Evolutionary conservation across 192 early-diverging fungal species (phyloP).

Genomic region (Haplosporangium gracile): DNA sequence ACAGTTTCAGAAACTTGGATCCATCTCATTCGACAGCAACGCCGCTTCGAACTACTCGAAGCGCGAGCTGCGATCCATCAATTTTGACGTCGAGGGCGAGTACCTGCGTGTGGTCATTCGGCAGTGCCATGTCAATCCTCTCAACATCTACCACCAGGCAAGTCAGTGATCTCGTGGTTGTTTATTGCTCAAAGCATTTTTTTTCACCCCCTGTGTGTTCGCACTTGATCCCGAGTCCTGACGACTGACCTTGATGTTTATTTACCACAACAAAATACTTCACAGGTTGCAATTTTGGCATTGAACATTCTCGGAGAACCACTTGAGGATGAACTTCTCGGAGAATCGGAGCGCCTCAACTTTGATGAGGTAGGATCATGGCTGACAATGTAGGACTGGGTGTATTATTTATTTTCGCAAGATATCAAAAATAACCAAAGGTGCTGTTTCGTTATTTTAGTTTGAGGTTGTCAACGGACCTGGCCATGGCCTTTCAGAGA

Average conservation of each 20-base stretch:
- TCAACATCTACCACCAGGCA: slow-evolving; percentile 86
- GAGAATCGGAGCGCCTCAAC: slow-evolving; percentile 41
- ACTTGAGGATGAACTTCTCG: slow-evolving; percentile 41
- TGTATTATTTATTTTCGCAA: neutral
- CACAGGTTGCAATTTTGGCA: slow-evolving; percentile 73
- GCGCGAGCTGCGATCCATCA: slow-evolving; percentile 83
- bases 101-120: slow-evolving; percentile 77
- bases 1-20: slow-evolving; percentile 64
- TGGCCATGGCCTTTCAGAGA: slow-evolving; percentile 43
- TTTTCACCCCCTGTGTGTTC: neutral
- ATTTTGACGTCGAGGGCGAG: slow-evolving; percentile 75
- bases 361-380: slow-evolving; percentile 27
- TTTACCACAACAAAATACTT: neutral
- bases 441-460: slow-evolving; percentile 5
- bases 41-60: slow-evolving; percentile 70
- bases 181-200: neutral
- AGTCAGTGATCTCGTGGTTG: neutral
- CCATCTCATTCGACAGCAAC: slow-evolving; percentile 76
- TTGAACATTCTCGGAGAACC: slow-evolving; percentile 73
- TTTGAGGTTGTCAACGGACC: slow-evolving; percentile 53
- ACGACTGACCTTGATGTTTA: neutral
- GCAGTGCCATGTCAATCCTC: slow-evolving; percentile 75
- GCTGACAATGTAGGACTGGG: neutral
- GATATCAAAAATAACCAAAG: neutral
- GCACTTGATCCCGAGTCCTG: neutral